Conservation (phyloP, 2,329 filamentous ascomycete genomes). For the Byssochlamys sp. region DNA sequence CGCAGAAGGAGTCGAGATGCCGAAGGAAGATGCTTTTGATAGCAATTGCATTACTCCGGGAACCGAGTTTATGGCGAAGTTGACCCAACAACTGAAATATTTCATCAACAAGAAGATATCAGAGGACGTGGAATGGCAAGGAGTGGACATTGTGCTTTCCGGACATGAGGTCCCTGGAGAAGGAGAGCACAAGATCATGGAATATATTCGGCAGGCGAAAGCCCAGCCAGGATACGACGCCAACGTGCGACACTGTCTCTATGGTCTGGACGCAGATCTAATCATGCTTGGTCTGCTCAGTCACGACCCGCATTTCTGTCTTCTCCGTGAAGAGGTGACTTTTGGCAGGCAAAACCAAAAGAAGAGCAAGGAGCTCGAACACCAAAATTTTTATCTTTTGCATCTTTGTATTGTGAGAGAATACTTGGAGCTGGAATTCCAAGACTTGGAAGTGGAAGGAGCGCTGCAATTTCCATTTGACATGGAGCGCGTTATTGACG, state of each 20-base stretch:
- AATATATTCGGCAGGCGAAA: constrained; percentile 96
- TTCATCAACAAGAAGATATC: constrained; percentile 98
- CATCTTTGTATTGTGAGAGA: constrained; percentile 96
- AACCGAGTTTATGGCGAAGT: constrained; percentile 94
- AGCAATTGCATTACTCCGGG: constrained; percentile 97
- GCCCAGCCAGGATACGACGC: constrained; percentile 85
- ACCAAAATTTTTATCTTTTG: constrained; percentile 96
- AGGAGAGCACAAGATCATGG: constrained; percentile 99
- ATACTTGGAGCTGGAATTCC: constrained; percentile 93
- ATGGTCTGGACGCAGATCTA: constrained; percentile 90
- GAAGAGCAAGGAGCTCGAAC: constrained; percentile 92
- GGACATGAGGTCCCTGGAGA: constrained; percentile 97
- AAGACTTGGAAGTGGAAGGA: constrained; percentile 70
- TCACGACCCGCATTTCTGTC: constrained; percentile 95
- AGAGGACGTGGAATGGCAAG: constrained; percentile 94
- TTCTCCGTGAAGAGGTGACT: constrained; percentile 92
- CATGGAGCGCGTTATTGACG: constrained; percentile 92
- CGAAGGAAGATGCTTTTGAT: constrained; percentile 90
- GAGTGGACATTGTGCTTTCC: constrained; percentile 87
- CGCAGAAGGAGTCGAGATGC: constrained; percentile 77
- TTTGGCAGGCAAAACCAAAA: constrained; percentile 80
- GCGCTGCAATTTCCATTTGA: constrained; percentile 71
- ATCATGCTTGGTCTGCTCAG: constrained; percentile 97
- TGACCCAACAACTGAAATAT: constrained; percentile 89
- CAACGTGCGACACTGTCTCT: constrained; percentile 91